A percentile compares a stretch with the other conserved stretches of the same genome.
These are phyloP conservation scores for Solidago caesia DNA, from an alignment of 129 eudicot species.

Conservation along the genomic window DNA sequence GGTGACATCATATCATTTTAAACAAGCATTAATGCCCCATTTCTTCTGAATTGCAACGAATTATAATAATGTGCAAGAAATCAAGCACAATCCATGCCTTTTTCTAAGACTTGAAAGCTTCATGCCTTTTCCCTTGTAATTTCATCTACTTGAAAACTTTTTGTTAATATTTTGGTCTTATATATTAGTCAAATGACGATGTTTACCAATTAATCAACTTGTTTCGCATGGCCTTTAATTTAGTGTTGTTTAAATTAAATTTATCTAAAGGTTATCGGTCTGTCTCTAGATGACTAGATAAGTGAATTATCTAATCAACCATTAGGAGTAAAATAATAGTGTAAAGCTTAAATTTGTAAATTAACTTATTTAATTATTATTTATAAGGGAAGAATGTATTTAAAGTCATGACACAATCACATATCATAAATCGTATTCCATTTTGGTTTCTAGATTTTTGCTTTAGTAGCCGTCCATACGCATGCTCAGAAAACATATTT, in stretches of 20 bases:
- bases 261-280: too few relatives aligned
- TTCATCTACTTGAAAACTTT: background rate
- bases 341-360: background rate
- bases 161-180: background rate
- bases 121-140: slow-evolving; percentile 23
- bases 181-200: background rate
- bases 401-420: background rate
- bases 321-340: background rate
- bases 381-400: background rate
- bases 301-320: too few relatives aligned
- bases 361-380: background rate
- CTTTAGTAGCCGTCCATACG: background rate
- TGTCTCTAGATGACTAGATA: too few relatives aligned
- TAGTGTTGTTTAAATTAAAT: too few relatives aligned
- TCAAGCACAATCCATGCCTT: slow-evolving; percentile 27
- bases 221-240: too few relatives aligned
- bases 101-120: slow-evolving; percentile 18
- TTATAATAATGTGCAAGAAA: background rate
- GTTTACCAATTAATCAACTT: too few relatives aligned
- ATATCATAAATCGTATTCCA: background rate
- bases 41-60: background rate
- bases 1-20: slow-evolving; percentile 22
- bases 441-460: background rate
- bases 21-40: background rate
- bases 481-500: too few relatives aligned